A percentile compares a stretch with the other conserved stretches of the same genome.
Evolutionary conservation across 2,329 filamentous ascomycete species (phyloP).

Genomic region (Dendryphion nanum): DNA sequence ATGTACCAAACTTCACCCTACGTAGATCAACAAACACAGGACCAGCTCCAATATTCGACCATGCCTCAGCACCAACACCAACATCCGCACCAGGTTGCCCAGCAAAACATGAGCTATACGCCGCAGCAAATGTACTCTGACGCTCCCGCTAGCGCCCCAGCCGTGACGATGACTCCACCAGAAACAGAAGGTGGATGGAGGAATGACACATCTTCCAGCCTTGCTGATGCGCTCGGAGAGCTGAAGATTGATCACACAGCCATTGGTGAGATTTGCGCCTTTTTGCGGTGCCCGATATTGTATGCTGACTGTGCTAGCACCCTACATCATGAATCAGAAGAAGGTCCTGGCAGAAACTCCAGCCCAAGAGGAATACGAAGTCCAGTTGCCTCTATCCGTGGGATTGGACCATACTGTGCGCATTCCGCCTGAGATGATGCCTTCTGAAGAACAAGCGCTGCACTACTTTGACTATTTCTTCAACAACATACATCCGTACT

Average conservation of each 20-base stretch:
- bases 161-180: conserved; percentile 33
- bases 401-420: conserved; percentile 74
- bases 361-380: conserved; percentile 69
- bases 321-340: conserved; percentile 73
- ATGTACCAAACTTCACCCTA: conserved; percentile 40
- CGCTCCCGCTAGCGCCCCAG: conserved; percentile 19
- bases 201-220: conserved; percentile 55
- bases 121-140: conserved; percentile 34
- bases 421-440: conserved; percentile 92
- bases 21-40: conserved; percentile 30
- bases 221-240: conserved; percentile 79
- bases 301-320: conserved; percentile 54
- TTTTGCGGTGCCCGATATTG: neutral
- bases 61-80: conserved; percentile 35
- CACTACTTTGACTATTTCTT: conserved; percentile 92
- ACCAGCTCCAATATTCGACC: conserved; percentile 35
- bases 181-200: conserved; percentile 52
- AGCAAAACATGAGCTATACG: conserved; percentile 34
- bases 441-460: conserved; percentile 75
- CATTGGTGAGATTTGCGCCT: conserved; percentile 64
- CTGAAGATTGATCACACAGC: conserved; percentile 85
- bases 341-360: conserved; percentile 58
- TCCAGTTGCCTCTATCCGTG: conserved; percentile 65
- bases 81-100: conserved; percentile 28
- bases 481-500: conserved; percentile 84